phyloP scores from a whole-genome alignment of 1,284 basidiomycete species.

The Somion occarium region DNA sequence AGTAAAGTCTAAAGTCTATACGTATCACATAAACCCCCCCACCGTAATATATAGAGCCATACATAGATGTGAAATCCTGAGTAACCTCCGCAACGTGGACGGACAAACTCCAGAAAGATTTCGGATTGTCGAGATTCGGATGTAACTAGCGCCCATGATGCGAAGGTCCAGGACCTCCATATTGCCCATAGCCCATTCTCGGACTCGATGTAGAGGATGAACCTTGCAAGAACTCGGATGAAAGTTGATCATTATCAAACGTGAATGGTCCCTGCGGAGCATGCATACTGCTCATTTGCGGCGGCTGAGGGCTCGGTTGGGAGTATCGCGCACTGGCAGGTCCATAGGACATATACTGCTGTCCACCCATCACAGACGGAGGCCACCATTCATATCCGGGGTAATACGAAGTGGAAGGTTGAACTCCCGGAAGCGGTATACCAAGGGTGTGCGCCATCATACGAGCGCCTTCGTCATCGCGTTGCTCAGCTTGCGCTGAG shows the following conservation, averaged over 20 bases:
- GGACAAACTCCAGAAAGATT: no score
- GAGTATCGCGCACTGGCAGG: neutral
- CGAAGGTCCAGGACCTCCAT: neutral
- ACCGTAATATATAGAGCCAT: no score
- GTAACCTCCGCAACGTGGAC: no score
- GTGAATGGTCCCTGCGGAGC: constrained; percentile 22
- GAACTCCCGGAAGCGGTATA: constrained; percentile 52
- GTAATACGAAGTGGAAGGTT: constrained; percentile 58
- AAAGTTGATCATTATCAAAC: constrained; percentile 23
- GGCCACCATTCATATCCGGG: constrained; percentile 79
- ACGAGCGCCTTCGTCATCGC: constrained; percentile 52
- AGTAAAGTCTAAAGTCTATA: no score
- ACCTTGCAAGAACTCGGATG: constrained; percentile 19
- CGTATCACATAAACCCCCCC: no score
- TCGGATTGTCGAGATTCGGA: no score
- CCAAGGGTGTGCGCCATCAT: constrained; percentile 72
- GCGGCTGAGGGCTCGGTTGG: constrained; percentile 6
- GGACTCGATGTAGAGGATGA: neutral
- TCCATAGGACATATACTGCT: constrained; percentile 5
- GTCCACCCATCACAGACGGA: constrained; percentile 22
- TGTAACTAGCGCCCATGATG: no score
- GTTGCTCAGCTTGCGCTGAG: constrained; percentile 20
- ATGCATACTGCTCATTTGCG: constrained; percentile 16
- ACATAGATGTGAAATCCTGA: no score
- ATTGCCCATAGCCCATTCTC: neutral